Percentiles rank a stretch among this genome's conserved stretches.
Evolutionary conservation across 352 stramenopile species (phyloP).

Genomic region (Phytophthora hibernalis): DNA sequence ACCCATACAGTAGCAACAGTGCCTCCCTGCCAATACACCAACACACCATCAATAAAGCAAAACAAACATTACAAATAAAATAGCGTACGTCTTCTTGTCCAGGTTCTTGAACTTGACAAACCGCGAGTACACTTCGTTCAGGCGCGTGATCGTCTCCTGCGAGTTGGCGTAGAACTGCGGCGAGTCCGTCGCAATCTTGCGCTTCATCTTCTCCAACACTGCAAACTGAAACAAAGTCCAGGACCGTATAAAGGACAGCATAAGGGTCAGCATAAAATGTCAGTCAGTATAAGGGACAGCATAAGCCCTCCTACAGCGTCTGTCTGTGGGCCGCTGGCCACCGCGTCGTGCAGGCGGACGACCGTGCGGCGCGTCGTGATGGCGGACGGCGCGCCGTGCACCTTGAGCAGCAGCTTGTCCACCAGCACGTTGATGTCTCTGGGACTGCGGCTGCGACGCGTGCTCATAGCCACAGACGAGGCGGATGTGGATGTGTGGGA

Average conservation of each 20-base stretch:
- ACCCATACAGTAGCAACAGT: slow-evolving; percentile 63
- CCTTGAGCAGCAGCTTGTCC: slow-evolving; percentile 57
- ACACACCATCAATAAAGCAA: not conserved
- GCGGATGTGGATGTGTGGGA: slow-evolving; percentile 34
- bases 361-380: slow-evolving; percentile 66
- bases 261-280: not conserved
- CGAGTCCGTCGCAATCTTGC: slow-evolving; percentile 56
- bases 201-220: slow-evolving; percentile 84
- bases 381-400: slow-evolving; percentile 63
- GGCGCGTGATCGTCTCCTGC: slow-evolving; percentile 51
- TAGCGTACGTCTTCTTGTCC: slow-evolving; percentile 72
- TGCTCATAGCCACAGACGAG: slow-evolving; percentile 38
- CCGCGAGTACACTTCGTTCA: slow-evolving; percentile 83
- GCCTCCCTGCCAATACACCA: slow-evolving; percentile 51
- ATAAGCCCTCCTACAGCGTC: slow-evolving; percentile 42
- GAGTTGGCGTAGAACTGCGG: slow-evolving; percentile 51
- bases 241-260: not conserved
- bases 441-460: slow-evolving; percentile 41
- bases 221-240: slow-evolving; percentile 52
- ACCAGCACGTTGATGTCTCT: slow-evolving; percentile 62
- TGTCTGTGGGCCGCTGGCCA: slow-evolving; percentile 23
- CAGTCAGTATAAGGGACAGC: not conserved
- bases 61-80: slow-evolving; percentile 2
- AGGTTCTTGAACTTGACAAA: slow-evolving; percentile 81
- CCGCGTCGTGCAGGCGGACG: slow-evolving; percentile 60